Conservation (phyloP, 805 yeast genomes). For the Teunomyces atbi region DNA sequence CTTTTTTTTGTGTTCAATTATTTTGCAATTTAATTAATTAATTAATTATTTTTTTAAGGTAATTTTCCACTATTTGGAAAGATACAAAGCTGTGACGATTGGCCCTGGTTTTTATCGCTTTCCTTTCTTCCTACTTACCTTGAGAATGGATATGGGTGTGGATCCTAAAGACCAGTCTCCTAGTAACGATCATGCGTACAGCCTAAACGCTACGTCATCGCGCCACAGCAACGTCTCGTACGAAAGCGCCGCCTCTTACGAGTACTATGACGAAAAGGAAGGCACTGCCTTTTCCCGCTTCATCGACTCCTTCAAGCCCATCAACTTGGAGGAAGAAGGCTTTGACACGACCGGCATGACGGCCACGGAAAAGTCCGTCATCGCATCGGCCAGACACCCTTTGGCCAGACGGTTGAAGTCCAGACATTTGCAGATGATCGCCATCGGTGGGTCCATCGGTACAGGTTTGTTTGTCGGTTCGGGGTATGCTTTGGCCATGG, state of each 20-base stretch:
- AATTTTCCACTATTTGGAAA: background rate
- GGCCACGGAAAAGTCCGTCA: conserved; percentile 36
- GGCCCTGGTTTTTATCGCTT: background rate
- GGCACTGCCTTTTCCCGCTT: conserved; percentile 20
- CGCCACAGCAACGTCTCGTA: conserved; percentile 5
- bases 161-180: conserved; percentile 2
- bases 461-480: conserved; percentile 59
- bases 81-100: background rate
- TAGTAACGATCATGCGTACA: conserved; percentile 10
- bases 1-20: background rate
- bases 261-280: conserved; percentile 11
- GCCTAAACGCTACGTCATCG: conserved; percentile 10
- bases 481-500: conserved; percentile 38
- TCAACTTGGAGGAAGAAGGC: conserved; percentile 32
- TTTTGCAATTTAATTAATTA: background rate
- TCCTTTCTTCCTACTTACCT: background rate
- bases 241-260: conserved; percentile 10
- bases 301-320: conserved; percentile 38
- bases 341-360: conserved; percentile 29
- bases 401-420: conserved; percentile 39
- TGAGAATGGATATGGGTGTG: conserved; percentile 3
- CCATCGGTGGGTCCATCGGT: conserved; percentile 84
- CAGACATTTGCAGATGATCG: conserved; percentile 68
- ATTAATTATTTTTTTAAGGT: background rate
- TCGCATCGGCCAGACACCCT: conserved; percentile 43